Evolutionary conservation across 1,284 basidiomycete genomes (phyloP), one percentile per base, ranked within the genome.

Genomic region (Kalmanozyma brasiliensis): DNA sequence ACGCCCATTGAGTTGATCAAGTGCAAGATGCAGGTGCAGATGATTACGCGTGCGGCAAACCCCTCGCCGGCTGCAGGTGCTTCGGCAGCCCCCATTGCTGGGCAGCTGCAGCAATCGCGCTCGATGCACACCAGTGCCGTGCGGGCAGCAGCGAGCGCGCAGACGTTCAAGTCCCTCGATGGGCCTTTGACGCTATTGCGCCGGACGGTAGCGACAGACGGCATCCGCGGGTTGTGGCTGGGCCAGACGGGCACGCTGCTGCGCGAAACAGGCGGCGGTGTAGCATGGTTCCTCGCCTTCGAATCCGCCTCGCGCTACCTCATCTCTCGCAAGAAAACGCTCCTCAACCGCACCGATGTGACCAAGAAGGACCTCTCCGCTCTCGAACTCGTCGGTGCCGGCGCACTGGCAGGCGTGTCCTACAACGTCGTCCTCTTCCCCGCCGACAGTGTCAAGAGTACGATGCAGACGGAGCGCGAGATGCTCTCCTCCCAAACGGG

Each of bases 1-100:
- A 94, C 92, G 1, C 93, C 92, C 1, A 90, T 94, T 66, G 93
- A 95, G 82, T 88, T 93, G 55, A 88, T 95, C 74, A 95, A 95
- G 84, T 94, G 92, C 83, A 90, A 92, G 79, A 94, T 94, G 92
- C 95, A 95, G 84, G 92, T 94, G 4, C 92, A 94, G 83, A 91
- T 93, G 87, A 86, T 92, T 35, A 84, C 86, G 38, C 72, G 85
- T 4, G 84, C 84, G 76, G 81, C 81, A 16, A 55, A 47, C 16
- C 42, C 57, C 32, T 80, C 82, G 10, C 14, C 24, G n/a, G 7
- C 46, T 16, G 58, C 74, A 9, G 72, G 81, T 16, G 43, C 47
- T 7, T 38, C 52, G 24, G 26, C 51, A 17, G 37, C 26, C 19
- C 56, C 74, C 16, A 45, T 56, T 5, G 30, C 51, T 29, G 75